Conservation (phyloP, 441 rosid genomes). For the Biscutella laevigata region DNA sequence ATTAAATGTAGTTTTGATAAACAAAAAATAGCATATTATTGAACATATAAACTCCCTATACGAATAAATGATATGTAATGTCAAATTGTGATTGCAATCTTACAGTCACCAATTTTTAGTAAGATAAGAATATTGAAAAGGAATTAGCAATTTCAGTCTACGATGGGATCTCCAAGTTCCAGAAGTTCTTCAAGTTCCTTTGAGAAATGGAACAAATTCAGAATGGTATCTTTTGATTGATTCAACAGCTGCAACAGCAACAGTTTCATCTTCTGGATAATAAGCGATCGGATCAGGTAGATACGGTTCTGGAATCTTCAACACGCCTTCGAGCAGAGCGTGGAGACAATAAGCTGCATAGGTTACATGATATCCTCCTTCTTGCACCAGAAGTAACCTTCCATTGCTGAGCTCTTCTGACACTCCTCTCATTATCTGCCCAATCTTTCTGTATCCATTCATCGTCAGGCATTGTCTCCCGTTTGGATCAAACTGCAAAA, state of each 20-base stretch:
- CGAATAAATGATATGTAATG: no score
- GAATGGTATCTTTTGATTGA: slow-evolving; percentile 42
- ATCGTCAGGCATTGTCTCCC: slow-evolving; percentile 82
- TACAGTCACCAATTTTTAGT: no score
- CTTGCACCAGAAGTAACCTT: slow-evolving; percentile 75
- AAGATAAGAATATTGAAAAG: no score
- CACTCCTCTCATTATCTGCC: slow-evolving; percentile 35
- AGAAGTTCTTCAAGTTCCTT: slow-evolving; percentile 31
- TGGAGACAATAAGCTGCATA: slow-evolving; percentile 90
- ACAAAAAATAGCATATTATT: no score
- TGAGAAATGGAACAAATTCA: slow-evolving; percentile 43
- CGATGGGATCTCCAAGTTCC: no score
- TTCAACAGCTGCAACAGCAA: slow-evolving; percentile 39
- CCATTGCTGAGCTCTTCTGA: slow-evolving; percentile 49
- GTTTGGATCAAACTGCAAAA: slow-evolving; percentile 76
- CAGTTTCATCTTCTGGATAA: slow-evolving; percentile 69
- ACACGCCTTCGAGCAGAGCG: slow-evolving; percentile 75
- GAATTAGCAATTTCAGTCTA: no score
- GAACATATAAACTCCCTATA: no score
- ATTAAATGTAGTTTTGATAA: no score
- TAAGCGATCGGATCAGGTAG: slow-evolving; percentile 54
- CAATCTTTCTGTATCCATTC: slow-evolving; percentile 72
- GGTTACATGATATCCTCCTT: slow-evolving; percentile 86
- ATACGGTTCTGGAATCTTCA: slow-evolving; percentile 40
- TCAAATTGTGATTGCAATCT: no score